phyloP scores from a whole-genome alignment of 176 grass and related monocot genomes.

The Aegilops tauschii region DNA sequence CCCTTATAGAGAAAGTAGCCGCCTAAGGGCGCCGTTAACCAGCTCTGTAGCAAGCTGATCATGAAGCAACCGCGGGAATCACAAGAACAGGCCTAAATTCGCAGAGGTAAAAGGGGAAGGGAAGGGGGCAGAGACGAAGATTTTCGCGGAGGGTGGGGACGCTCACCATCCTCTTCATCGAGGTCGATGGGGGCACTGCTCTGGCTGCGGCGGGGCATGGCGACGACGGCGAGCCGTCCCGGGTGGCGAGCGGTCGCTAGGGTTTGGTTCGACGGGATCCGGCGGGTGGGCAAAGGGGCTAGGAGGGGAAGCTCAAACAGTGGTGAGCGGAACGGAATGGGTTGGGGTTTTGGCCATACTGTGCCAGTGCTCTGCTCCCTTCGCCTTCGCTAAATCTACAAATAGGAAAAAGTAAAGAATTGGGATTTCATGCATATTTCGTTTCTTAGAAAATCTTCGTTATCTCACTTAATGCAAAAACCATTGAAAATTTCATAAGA shows the following conservation, averaged over 20 bases:
- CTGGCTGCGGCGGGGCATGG: slow-evolving; percentile 3
- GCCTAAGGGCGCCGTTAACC: not conserved
- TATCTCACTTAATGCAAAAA: too few species aligned
- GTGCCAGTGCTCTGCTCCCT: too few species aligned
- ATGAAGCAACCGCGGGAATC: not conserved
- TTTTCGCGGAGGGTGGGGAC: too few species aligned
- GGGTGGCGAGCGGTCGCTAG: not conserved
- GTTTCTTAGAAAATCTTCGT: too few species aligned
- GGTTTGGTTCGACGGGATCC: slow-evolving; percentile 7
- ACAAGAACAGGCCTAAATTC: not conserved
- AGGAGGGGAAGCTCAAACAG: not conserved
- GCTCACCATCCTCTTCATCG: slow-evolving; percentile 37
- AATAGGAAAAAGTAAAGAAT: too few species aligned
- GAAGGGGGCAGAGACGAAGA: not conserved
- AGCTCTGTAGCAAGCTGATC: not conserved
- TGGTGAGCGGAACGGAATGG: not conserved
- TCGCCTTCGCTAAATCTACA: too few species aligned
- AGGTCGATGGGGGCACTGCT: slow-evolving; percentile 25
- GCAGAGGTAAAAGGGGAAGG: not conserved
- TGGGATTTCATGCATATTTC: too few species aligned
- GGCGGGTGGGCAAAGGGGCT: not conserved
- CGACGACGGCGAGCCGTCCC: not conserved
- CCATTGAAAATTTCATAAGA: too few species aligned
- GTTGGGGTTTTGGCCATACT: not conserved
- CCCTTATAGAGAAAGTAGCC: not conserved